Percentiles rank a stretch among this genome's conserved stretches.
phyloP scores from a whole-genome alignment of 257 asterid species.

The Salvia miltiorrhiza region DNA sequence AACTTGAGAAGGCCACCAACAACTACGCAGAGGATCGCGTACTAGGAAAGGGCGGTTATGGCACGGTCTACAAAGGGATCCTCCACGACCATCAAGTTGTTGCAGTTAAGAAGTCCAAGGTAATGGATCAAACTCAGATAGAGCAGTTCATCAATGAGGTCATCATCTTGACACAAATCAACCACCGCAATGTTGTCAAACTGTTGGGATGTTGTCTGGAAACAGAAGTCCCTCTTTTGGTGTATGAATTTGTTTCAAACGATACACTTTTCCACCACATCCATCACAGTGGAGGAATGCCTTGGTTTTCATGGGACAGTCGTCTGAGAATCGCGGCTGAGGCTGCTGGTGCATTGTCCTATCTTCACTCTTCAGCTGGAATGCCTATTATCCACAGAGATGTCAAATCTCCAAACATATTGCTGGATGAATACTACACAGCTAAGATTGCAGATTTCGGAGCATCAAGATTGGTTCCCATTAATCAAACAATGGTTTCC shows the following conservation, averaged over 20 bases:
- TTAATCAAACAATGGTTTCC: slow-evolving; percentile 47
- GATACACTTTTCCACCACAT: slow-evolving; percentile 45
- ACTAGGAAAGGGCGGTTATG: slow-evolving; percentile 59
- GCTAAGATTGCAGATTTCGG: slow-evolving; percentile 60
- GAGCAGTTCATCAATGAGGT: slow-evolving; percentile 70
- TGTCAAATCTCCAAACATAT: slow-evolving; percentile 53
- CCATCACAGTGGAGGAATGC: slow-evolving; percentile 25
- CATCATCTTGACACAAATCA: slow-evolving; percentile 52
- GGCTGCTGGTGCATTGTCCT: no score
- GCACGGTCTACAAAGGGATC: slow-evolving; percentile 52
- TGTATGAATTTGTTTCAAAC: slow-evolving; percentile 43
- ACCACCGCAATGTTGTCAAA: slow-evolving; percentile 56
- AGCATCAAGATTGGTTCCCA: slow-evolving; percentile 50
- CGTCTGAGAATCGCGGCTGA: no score
- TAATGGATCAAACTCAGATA: slow-evolving; percentile 46
- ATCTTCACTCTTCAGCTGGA: no score
- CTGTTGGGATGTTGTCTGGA: slow-evolving; percentile 61
- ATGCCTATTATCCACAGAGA: slow-evolving; percentile 57
- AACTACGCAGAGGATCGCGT: slow-evolving; percentile 44
- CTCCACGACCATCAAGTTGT: slow-evolving; percentile 34
- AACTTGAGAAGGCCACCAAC: slow-evolving; percentile 41
- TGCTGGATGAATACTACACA: slow-evolving; percentile 35
- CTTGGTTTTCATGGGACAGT: no score
- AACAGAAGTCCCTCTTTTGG: slow-evolving; percentile 48
- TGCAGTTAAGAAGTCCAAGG: slow-evolving; percentile 48